Evolutionary conservation across 768 basidiomycete species (phyloP).

Genomic region (Auricularia sp.): DNA sequence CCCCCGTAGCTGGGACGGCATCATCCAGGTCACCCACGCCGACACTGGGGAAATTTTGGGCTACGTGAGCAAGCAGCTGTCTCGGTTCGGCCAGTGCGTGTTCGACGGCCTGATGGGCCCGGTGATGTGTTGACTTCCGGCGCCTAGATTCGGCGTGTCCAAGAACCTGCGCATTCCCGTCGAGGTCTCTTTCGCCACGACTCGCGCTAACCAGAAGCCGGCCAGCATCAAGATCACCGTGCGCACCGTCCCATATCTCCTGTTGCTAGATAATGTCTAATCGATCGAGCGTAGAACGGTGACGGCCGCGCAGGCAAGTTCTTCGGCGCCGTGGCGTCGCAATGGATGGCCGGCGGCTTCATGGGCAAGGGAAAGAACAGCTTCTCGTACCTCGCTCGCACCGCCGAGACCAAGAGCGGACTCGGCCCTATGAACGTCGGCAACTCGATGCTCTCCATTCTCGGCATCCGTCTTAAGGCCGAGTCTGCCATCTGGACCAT

Average conservation of each 20-base stretch:
- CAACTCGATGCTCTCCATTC: background rate
- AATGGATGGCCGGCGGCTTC: background rate
- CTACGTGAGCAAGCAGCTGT: background rate
- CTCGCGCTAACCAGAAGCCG: background rate
- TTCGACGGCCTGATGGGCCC: background rate
- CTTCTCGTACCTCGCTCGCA: background rate
- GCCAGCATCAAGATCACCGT: background rate
- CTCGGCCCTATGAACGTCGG: background rate
- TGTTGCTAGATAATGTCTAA: background rate
- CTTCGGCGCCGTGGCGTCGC: background rate
- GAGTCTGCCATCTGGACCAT: background rate
- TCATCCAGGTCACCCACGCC: background rate
- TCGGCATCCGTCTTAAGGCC: background rate
- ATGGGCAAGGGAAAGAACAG: background rate
- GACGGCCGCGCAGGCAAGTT: background rate
- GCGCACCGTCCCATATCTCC: background rate
- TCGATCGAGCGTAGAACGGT: background rate
- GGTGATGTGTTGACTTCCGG: background rate
- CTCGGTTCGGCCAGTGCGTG: background rate
- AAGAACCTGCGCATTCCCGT: background rate
- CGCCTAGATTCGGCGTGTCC: background rate
- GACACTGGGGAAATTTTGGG: background rate
- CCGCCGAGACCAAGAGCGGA: background rate
- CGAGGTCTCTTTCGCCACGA: background rate
- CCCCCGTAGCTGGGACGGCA: background rate